phyloP scores from a whole-genome alignment of 129 eudicot species.

The Gnaphalium uliginosum region DNA sequence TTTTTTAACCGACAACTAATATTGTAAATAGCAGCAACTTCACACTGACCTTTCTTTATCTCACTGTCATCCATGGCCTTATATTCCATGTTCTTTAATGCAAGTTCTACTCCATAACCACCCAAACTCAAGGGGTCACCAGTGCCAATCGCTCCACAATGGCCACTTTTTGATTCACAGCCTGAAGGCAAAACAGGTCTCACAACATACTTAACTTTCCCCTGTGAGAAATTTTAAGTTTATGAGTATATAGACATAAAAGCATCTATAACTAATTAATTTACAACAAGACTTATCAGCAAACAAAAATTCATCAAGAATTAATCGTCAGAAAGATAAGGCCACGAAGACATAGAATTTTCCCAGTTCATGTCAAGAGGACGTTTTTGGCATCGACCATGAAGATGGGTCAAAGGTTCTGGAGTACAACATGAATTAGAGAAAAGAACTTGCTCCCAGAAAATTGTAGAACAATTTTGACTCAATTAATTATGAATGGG shows the following conservation, averaged over 20 bases:
- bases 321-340: neutral
- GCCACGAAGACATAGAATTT: neutral
- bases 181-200: constrained; percentile 89
- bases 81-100: constrained; percentile 97
- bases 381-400: neutral
- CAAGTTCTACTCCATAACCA: constrained; percentile 99
- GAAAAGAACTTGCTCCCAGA: neutral
- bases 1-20: neutral
- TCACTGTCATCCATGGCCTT: constrained; percentile 99
- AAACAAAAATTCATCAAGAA: neutral
- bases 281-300: neutral
- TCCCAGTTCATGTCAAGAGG: neutral
- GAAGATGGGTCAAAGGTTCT: neutral
- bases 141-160: constrained; percentile 76
- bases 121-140: constrained; percentile 79
- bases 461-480: neutral
- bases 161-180: constrained; percentile 72
- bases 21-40: neutral
- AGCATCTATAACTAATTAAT: constrained; percentile 8
- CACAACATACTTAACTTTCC: constrained; percentile 74
- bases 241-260: constrained; percentile 19
- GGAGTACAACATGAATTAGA: no score
- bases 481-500: neutral
- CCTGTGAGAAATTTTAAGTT: constrained; percentile 44
- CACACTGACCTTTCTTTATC: constrained; percentile 67